Evolutionary conservation across 768 basidiomycete genomes (phyloP).

Genomic region (Podaxis sp.): DNA sequence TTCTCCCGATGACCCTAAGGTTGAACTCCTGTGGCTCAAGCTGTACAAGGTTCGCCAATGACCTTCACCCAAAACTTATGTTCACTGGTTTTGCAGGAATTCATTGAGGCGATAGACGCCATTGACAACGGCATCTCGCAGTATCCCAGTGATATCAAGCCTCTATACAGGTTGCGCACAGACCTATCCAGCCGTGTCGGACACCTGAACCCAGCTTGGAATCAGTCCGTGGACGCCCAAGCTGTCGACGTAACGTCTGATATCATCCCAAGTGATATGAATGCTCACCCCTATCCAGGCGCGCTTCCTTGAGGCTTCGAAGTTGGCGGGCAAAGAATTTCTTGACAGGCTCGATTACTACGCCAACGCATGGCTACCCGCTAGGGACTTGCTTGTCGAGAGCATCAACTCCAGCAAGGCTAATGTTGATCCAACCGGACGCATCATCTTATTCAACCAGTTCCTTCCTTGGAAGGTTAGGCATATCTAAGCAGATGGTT

Average conservation of each 20-base stretch:
- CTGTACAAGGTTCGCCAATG: conserved; percentile 63
- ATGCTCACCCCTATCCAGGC: conserved; percentile 35
- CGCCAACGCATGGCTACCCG: conserved; percentile 88
- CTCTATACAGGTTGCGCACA: conserved; percentile 73
- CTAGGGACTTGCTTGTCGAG: conserved; percentile 67
- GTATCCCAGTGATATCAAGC: conserved; percentile 60
- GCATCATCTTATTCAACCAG: conserved; percentile 73
- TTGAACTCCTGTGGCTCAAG: conserved; percentile 80
- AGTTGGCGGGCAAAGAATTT: conserved; percentile 84
- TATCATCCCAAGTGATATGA: not conserved
- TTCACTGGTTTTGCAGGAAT: conserved; percentile 48
- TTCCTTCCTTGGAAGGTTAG: conserved; percentile 87
- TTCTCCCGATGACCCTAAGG: conserved; percentile 51
- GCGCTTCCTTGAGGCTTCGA: conserved; percentile 75
- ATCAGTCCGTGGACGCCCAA: conserved; percentile 64
- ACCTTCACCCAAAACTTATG: not conserved
- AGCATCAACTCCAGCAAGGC: conserved; percentile 53
- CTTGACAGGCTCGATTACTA: conserved; percentile 75
- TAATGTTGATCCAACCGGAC: conserved; percentile 63
- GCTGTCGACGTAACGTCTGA: conserved; percentile 62
- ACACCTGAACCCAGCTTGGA: conserved; percentile 89
- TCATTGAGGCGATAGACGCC: conserved; percentile 91
- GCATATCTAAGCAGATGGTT: not conserved
- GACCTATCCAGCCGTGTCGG: conserved; percentile 84
- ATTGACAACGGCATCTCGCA: conserved; percentile 94